A percentile compares a stretch with the other conserved stretches of the same genome.
phyloP scores from a whole-genome alignment of 2,329 filamentous ascomycete species.

The Laburnicola sp. region DNA sequence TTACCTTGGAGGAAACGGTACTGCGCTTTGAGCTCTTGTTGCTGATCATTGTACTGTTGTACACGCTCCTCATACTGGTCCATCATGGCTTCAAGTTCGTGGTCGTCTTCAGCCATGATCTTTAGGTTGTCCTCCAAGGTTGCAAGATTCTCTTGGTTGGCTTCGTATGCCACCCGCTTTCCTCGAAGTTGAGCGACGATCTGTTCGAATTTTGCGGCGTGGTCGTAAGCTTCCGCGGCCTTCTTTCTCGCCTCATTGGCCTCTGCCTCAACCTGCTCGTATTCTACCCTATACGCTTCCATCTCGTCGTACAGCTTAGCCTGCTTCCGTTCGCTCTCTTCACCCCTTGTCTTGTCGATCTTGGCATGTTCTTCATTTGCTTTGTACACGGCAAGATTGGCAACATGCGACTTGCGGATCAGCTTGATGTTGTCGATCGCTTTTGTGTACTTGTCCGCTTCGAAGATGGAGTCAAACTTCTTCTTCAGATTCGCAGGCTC shows the following conservation, averaged over 20 bases:
- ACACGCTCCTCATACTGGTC: slow-evolving; percentile 79
- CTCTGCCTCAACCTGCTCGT: slow-evolving; percentile 36
- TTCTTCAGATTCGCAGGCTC: slow-evolving; percentile 85
- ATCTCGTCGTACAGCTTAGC: slow-evolving; percentile 68
- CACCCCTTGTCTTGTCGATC: slow-evolving; percentile 80
- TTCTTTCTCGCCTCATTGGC: slow-evolving; percentile 48
- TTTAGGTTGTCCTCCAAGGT: slow-evolving; percentile 73
- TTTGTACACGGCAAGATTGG: slow-evolving; percentile 72
- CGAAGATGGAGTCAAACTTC: slow-evolving; percentile 96
- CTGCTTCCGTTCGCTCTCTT: slow-evolving; percentile 58
- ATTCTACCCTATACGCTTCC: slow-evolving; percentile 48
- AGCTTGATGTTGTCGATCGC: slow-evolving; percentile 93
- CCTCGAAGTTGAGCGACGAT: slow-evolving; percentile 75
- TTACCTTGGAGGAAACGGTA: slow-evolving; percentile 65
- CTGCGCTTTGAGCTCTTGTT: slow-evolving; percentile 63
- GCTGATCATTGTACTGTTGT: slow-evolving; percentile 64
- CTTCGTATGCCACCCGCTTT: slow-evolving; percentile 73
- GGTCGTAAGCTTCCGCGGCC: slow-evolving; percentile 68
- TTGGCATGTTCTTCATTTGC: slow-evolving; percentile 77
- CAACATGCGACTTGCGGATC: slow-evolving; percentile 79
- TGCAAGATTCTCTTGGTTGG: slow-evolving; percentile 69
- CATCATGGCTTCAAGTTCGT: slow-evolving; percentile 70
- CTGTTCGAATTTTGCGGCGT: slow-evolving; percentile 72
- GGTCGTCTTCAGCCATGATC: slow-evolving; percentile 77
- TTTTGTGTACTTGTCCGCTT: slow-evolving; percentile 94